These are phyloP conservation scores for cucumber (Cucumis sativus) DNA, from an alignment of 306 rosid species.

Conservation along the genomic window DNA sequence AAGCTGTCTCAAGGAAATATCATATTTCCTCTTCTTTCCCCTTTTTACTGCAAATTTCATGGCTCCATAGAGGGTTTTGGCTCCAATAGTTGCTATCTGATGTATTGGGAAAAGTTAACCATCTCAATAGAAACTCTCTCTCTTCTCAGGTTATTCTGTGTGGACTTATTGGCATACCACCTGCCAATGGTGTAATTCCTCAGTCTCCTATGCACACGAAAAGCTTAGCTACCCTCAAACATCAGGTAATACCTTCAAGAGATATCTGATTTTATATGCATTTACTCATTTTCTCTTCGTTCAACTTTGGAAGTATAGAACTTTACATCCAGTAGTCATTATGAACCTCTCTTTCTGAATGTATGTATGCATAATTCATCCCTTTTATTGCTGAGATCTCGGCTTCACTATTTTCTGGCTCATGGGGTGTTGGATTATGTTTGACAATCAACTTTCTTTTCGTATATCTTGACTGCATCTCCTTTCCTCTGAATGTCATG, in stretches of 20 bases:
- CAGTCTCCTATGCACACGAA: conserved; percentile 99
- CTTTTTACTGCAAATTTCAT: neutral
- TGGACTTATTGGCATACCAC: conserved; percentile 94
- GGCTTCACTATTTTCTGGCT: neutral
- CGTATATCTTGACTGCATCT: neutral
- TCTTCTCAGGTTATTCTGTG: conserved; percentile 58
- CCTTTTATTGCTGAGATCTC: neutral
- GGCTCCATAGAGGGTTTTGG: neutral
- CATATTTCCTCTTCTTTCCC: neutral
- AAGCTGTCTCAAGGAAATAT: conserved; percentile 12
- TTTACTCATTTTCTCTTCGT: neutral
- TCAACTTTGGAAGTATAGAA: neutral
- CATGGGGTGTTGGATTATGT: neutral
- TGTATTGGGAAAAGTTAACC: conserved; percentile 5
- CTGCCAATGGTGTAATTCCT: conserved; percentile 91
- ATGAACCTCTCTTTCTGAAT: neutral
- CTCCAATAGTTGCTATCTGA: neutral
- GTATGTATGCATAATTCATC: neutral
- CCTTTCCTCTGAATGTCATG: neutral
- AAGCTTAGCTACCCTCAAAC: conserved; percentile 91
- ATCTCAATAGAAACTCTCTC: conserved; percentile 7
- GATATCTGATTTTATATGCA: neutral
- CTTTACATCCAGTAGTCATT: neutral
- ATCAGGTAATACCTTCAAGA: conserved; percentile 42
- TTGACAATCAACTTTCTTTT: neutral